Conservation (phyloP, 345 rosid species). For the Carallia pectinifolia region DNA sequence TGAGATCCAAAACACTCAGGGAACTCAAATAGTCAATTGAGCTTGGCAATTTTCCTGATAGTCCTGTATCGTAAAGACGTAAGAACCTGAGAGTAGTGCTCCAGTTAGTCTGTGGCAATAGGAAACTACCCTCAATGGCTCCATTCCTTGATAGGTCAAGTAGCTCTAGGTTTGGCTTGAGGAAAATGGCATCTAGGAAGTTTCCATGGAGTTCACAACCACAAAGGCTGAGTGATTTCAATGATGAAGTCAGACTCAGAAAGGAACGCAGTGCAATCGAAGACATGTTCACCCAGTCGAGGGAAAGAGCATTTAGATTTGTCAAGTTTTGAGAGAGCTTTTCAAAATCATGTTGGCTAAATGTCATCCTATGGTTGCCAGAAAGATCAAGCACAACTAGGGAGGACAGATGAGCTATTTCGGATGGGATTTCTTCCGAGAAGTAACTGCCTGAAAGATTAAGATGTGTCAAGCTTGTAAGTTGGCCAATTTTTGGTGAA, state of each 20-base stretch:
- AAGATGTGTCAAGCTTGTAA: constrained; percentile 15
- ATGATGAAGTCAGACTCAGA: too few relatives aligned
- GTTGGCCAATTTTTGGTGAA: constrained; percentile 2
- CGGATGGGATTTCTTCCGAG: background rate
- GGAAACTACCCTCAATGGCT: too few relatives aligned
- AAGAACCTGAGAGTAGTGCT: background rate
- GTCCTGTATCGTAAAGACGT: background rate
- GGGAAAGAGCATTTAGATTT: background rate
- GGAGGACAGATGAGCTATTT: background rate
- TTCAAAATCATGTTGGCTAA: background rate
- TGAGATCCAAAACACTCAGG: background rate
- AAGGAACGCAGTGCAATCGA: too few relatives aligned
- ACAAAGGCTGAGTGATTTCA: too few relatives aligned
- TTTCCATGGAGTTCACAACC: too few relatives aligned
- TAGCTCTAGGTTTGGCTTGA: too few relatives aligned
- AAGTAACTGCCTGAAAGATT: background rate
- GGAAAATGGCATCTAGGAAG: too few relatives aligned
- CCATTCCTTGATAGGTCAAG: too few relatives aligned
- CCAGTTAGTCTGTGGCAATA: background rate
- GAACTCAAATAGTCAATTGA: background rate
- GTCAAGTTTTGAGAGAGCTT: background rate
- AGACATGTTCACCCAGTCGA: background rate
- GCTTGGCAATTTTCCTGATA: background rate
- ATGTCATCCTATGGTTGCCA: background rate
- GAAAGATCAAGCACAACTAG: background rate